Percentiles rank a stretch among this genome's conserved stretches.
These are phyloP conservation scores for Tuber borchii DNA, from an alignment of 495 filamentous ascomycete genomes.

Conservation along the genomic window DNA sequence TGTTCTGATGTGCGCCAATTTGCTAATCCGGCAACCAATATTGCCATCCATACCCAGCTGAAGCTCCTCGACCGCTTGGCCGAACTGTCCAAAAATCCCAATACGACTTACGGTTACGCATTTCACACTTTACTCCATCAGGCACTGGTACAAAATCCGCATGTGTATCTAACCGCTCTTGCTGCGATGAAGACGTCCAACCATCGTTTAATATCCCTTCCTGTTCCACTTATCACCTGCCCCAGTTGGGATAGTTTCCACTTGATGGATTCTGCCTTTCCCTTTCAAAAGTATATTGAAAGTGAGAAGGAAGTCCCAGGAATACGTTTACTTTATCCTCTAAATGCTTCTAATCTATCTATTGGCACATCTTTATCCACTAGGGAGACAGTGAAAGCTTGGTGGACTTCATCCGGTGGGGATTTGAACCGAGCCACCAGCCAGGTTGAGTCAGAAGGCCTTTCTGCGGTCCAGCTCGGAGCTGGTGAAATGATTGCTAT, in stretches of 20 bases:
- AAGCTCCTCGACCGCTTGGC: too few relatives aligned
- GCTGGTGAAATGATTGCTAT: not conserved
- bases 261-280: not conserved
- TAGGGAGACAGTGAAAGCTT: not conserved
- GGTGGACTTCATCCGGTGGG: not conserved
- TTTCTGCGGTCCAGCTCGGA: not conserved
- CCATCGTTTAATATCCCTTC: not conserved
- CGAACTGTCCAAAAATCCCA: too few relatives aligned
- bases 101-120: too few relatives aligned
- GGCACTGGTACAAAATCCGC: not conserved
- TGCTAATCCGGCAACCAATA: too few relatives aligned
- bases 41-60: too few relatives aligned
- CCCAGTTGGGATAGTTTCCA: not conserved
- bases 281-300: not conserved
- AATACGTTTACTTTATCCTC: not conserved
- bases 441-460: not conserved
- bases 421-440: not conserved
- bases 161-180: not conserved
- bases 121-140: not conserved
- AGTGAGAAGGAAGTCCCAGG: not conserved
- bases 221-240: not conserved
- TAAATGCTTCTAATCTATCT: not conserved
- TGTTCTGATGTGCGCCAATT: too few relatives aligned
- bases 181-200: not conserved
- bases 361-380: not conserved